Evolutionary conservation across 2,329 filamentous ascomycete genomes (phyloP), one percentile per base, ranked within the genome.

Genomic region (Exophiala phaeomuriformis): DNA sequence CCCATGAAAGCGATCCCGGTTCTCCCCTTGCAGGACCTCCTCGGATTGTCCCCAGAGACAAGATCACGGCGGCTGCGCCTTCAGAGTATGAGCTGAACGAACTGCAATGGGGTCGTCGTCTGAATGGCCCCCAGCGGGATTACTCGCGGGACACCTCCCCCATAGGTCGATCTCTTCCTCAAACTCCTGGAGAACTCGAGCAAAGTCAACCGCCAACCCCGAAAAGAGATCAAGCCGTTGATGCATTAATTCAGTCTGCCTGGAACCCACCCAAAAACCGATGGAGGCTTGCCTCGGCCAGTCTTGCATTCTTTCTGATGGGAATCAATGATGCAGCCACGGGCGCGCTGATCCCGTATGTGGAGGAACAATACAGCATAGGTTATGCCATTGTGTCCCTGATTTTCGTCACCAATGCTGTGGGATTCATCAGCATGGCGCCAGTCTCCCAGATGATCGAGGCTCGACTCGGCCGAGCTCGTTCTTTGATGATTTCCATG

Each of bases 321-420:
- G 89, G 87, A 0, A 70, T 93, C 54, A 87, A 81, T 61, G 89
- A 94, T 68, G 80, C 82, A 40, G 83, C 85, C 0, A 81, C 87
- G 1, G 88, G 88, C 64, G 86, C 88, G 7, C 65, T 93, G 53
- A 86, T 94, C 61, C 88, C 88, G 0, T 89, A 89, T 64, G 86
- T 94, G 68, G 86, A 91, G 66, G 75, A 72, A 67, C 80, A 86
- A 63, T 94, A 91, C 65, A 61, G 76, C 53, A 88, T 93, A 52
- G 84, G 84, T 40, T 91, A 93, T 66, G 85, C 83, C 2, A 70
- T 88, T 5, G 86, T 93, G 2, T 91, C 88, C 1, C 73, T 91
- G 36, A 87, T 94, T 64, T 94, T 93, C 72, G 79, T 93, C 31
- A 80, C 84, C 42, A 87, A 87, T 62, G 87, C 88, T 0, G 60